Evolutionary conservation across 768 basidiomycete species (phyloP), one percentile per base, ranked within the genome.

Genomic region (Dacryopinax primogenitus): DNA sequence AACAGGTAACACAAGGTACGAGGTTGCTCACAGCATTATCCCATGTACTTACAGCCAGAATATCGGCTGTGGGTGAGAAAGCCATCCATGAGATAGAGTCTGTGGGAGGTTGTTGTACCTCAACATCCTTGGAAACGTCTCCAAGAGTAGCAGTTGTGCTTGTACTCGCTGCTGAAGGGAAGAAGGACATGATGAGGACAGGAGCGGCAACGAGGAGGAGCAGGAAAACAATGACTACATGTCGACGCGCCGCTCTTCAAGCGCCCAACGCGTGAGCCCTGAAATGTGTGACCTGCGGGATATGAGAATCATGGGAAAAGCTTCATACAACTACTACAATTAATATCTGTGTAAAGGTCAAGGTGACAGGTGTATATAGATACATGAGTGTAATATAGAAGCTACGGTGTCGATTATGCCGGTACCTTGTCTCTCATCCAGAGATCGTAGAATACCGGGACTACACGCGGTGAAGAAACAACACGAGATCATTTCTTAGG

Each of bases 1-100:
- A 6, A 58, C 32, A 58, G 37, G 37, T 30, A 28, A 9, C 23
- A 23, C 41, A 13, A 15, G 26, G 11, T 4, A 28, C 4, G 9
- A 18, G 32, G 3, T 30, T 28, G 75, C 84, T 47, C 69, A 92
- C 93, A 75, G 90, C 90, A 73, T 92, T 93, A 72, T 90, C 89
- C 95, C 95, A 98, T 69, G 87, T 88, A 64, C 85, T 92, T 15
- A 94, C 93, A 7, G 94, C 92, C 32, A 98, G 81, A 72, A 90
- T 89, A 72, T 95, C 91, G 11, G 88, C 88, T 18, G 84, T 86
- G 4, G 87, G 83, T 0, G 90, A 92, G 77, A 94, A 97, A 0
- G 87, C 77, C 63, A 97, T 75, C 1, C 85, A 83, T 1, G 92
- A 93, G 67, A 95, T 89, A 13, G 90, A 91, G 73, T 97, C 95